A percentile compares a stretch with the other conserved stretches of the same genome.
Conservation (phyloP, 108 stramenopile genomes). For the Stephanodiscus minutulus region DNA sequence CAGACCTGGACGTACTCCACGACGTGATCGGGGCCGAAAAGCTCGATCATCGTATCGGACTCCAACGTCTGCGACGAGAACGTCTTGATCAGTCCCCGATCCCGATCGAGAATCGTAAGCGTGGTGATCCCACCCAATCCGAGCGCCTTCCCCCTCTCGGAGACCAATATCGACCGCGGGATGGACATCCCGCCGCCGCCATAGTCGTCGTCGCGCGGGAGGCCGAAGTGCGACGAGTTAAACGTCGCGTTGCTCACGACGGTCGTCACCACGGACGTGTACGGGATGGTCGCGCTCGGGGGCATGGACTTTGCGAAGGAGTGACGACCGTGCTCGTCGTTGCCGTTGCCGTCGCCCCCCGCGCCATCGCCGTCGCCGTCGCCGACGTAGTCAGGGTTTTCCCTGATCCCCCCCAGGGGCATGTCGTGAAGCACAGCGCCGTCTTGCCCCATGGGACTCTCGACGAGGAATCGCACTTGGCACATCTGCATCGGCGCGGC, state of each 20-base stretch:
- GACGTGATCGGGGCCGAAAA: conserved; percentile 61
- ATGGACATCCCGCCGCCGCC: conserved; percentile 21
- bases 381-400: conserved; percentile 17
- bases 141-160: conserved; percentile 54
- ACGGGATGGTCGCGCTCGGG: conserved; percentile 54
- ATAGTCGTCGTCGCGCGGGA: too few relatives aligned
- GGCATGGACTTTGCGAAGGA: conserved; percentile 49
- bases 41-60: conserved; percentile 15
- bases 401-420: conserved; percentile 58
- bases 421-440: conserved; percentile 64
- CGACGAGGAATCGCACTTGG: conserved; percentile 68
- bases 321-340: conserved; percentile 46
- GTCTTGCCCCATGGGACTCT: conserved; percentile 58
- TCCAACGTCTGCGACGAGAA: conserved; percentile 53
- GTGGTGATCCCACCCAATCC: conserved; percentile 44
- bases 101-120: conserved; percentile 47
- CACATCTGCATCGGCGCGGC: conserved; percentile 73
- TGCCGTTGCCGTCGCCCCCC: background rate
- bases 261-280: conserved; percentile 77
- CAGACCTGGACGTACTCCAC: conserved; percentile 54
- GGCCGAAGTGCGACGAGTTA: conserved; percentile 49
- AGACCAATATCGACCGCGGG: conserved; percentile 58
- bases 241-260: conserved; percentile 65
- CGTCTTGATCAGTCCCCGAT: conserved; percentile 63
- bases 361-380: background rate